Evolutionary conservation across 768 basidiomycete genomes (phyloP).

Genomic region (Fomitopsis pulvina): DNA sequence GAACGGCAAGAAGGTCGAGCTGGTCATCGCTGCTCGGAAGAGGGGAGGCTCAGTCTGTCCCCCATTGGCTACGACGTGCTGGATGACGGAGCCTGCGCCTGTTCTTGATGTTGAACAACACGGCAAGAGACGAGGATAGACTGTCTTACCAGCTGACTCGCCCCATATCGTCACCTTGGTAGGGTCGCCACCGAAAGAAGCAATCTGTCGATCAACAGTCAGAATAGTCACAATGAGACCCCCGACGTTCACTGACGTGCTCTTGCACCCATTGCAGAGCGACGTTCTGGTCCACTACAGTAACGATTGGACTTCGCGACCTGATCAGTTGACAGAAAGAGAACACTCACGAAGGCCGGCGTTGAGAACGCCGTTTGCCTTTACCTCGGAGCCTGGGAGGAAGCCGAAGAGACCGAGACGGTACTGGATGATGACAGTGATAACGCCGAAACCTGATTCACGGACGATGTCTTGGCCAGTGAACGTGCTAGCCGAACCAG

Average conservation of each 20-base stretch:
- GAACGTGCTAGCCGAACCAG: neutral
- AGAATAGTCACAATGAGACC: neutral
- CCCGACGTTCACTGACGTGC: neutral
- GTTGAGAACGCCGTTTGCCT: neutral
- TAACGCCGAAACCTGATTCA: neutral
- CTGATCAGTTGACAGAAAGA: neutral
- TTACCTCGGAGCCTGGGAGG: neutral
- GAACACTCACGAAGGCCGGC: neutral
- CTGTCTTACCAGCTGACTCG: neutral
- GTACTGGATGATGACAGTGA: conserved; percentile 1
- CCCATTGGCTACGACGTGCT: too few species aligned
- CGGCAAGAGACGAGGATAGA: too few species aligned
- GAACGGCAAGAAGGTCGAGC: conserved; percentile 34
- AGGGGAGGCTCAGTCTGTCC: too few species aligned
- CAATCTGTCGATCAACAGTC: neutral
- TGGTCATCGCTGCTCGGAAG: too few species aligned
- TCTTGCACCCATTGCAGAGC: neutral
- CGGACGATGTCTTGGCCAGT: neutral
- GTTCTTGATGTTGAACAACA: too few species aligned
- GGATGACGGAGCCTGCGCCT: too few species aligned
- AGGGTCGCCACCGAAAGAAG: neutral
- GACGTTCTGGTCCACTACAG: neutral
- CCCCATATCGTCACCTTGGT: neutral
- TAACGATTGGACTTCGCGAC: neutral
- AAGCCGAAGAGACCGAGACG: conserved; percentile 1